phyloP scores from a whole-genome alignment of 805 yeast genomes.

The Candida tallmaniae region DNA sequence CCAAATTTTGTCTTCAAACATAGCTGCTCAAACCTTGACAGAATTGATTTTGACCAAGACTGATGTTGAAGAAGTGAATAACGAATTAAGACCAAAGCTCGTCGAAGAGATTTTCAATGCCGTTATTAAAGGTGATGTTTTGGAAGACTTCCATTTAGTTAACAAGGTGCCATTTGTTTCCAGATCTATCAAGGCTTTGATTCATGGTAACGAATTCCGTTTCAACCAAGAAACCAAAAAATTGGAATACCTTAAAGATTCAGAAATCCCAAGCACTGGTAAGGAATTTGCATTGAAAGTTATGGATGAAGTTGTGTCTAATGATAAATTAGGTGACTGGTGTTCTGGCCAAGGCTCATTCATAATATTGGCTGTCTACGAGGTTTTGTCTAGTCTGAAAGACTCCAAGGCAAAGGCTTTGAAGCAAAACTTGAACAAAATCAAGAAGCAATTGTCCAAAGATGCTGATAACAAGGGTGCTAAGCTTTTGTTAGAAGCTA shows the following conservation, averaged over 20 bases:
- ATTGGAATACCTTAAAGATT: constrained; percentile 40
- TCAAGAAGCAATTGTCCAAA: constrained; percentile 44
- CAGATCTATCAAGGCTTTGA: constrained; percentile 68
- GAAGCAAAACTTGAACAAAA: constrained; percentile 46
- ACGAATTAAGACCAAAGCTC: constrained; percentile 42
- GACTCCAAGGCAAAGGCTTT: constrained; percentile 26
- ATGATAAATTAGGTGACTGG: constrained; percentile 56
- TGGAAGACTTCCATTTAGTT: constrained; percentile 62
- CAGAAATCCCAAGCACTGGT: constrained; percentile 47
- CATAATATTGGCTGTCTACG: constrained; percentile 75
- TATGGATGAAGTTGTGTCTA: constrained; percentile 48
- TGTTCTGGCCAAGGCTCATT: constrained; percentile 65
- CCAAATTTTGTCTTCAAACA: constrained; percentile 54
- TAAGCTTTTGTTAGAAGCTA: constrained; percentile 9
- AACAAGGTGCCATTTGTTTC: constrained; percentile 65
- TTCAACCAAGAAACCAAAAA: constrained; percentile 45
- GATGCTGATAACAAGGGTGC: constrained; percentile 58
- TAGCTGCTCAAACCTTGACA: constrained; percentile 79
- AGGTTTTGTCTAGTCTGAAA: constrained; percentile 43
- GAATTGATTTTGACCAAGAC: constrained; percentile 55
- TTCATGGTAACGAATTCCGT: constrained; percentile 85
- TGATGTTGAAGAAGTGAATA: constrained; percentile 36
- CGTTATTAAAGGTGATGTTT: constrained; percentile 59
- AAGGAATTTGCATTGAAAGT: constrained; percentile 54
- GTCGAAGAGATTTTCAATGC: constrained; percentile 53